Percentiles rank a stretch among this genome's conserved stretches.
Evolutionary conservation across 2,329 filamentous ascomycete genomes (phyloP).

Genomic region (Penicillium sp.): DNA sequence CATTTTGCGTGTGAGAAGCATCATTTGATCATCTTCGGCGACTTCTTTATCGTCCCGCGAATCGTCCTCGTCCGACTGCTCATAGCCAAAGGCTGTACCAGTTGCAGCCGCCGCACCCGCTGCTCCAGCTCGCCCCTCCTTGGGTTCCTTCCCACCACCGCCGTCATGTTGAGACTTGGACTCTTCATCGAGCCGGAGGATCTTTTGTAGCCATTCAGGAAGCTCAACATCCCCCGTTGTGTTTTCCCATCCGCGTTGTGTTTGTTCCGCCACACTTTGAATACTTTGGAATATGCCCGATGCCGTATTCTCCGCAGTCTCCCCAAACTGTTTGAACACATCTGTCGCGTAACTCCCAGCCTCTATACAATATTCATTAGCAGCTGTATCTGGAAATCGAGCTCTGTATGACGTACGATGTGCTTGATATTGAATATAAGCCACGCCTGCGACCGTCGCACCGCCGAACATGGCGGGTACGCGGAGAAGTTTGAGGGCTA

Average conservation of each 20-base stretch:
- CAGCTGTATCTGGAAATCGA: neutral
- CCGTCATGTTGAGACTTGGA: constrained; percentile 49
- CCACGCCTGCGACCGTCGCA: constrained; percentile 75
- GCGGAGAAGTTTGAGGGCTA: constrained; percentile 82
- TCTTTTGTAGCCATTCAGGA: constrained; percentile 73
- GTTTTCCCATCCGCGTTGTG: constrained; percentile 71
- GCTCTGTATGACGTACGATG: constrained; percentile 56
- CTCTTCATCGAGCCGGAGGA: constrained; percentile 60
- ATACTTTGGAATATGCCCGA: constrained; percentile 65
- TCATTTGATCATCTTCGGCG: constrained; percentile 95
- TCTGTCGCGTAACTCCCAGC: constrained; percentile 73
- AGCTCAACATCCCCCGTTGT: constrained; percentile 71
- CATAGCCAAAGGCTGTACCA: constrained; percentile 73
- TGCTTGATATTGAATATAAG: constrained; percentile 95
- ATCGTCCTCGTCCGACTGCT: constrained; percentile 61
- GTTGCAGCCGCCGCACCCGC: constrained; percentile 65
- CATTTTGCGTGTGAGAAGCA: constrained; percentile 98
- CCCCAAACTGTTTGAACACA: constrained; percentile 66
- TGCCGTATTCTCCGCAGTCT: constrained; percentile 65
- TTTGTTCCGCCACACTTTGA: constrained; percentile 71
- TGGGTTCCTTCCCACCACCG: constrained; percentile 46
- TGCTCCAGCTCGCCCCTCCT: constrained; percentile 52
- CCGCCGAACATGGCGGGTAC: constrained; percentile 90
- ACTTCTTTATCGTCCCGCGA: constrained; percentile 56
- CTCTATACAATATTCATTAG: constrained; percentile 45